Evolutionary conservation across 805 yeast genomes (phyloP).

Genomic region (Monosporozyma siamensis): DNA sequence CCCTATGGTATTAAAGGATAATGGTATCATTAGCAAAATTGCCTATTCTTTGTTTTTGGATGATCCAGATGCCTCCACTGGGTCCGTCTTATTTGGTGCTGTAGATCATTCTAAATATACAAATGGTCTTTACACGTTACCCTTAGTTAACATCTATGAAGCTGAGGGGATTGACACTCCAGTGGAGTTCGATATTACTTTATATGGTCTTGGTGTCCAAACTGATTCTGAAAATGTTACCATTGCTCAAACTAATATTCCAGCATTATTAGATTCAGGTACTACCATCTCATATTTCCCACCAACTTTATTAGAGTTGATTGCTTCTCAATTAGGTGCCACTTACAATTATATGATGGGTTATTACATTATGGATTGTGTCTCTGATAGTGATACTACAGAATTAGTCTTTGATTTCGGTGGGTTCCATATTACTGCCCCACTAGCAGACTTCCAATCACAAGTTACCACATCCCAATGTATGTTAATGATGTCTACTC

Average conservation of each 20-base stretch:
- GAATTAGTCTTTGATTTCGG: slow-evolving; percentile 45
- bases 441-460: slow-evolving; percentile 31
- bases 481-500: slow-evolving; percentile 34
- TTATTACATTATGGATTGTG: slow-evolving; percentile 41
- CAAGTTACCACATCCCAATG: slow-evolving; percentile 28
- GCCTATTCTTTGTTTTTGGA: slow-evolving; percentile 40
- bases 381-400: slow-evolving; percentile 23
- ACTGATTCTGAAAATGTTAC: slow-evolving; percentile 16
- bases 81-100: slow-evolving; percentile 37
- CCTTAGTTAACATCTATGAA: slow-evolving; percentile 18
- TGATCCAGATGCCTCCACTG: slow-evolving; percentile 31
- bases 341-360: slow-evolving; percentile 34
- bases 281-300: slow-evolving; percentile 40
- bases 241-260: slow-evolving; percentile 19
- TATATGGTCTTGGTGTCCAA: slow-evolving; percentile 26
- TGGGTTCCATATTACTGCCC: slow-evolving; percentile 46
- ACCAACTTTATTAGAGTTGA: slow-evolving; percentile 22
- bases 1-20: slow-evolving; percentile 12
- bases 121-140: slow-evolving; percentile 28
- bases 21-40: slow-evolving; percentile 36
- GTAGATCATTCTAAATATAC: slow-evolving; percentile 33
- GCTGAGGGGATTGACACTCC: slow-evolving; percentile 10
- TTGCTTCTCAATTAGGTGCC: slow-evolving; percentile 37
- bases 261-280: slow-evolving; percentile 38
- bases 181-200: slow-evolving; percentile 27